Base-by-base conservation (phyloP, 306 rosid species). In the Sophora flavescens region DNA sequence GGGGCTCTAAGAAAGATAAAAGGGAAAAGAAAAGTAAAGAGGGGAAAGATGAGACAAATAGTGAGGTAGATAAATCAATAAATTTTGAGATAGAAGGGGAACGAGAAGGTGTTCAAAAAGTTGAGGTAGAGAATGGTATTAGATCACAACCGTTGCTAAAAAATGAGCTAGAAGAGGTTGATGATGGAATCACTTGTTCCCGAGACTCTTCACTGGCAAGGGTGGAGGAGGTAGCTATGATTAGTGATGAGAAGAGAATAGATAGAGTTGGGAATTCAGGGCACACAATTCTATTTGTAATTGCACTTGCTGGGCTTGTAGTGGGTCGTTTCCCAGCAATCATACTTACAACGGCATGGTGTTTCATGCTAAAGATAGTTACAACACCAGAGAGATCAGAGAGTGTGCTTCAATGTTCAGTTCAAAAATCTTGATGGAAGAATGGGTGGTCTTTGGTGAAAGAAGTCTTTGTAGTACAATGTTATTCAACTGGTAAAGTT, bases 261-360 rank as follows among this genome's bases (percentile, higher is more conserved):
- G 80, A 42, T 8, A 75, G 73, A 18, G 57, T 63, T 67, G 85
- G 84, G 76, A 76, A 60, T 64, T 84, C 83, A 16, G 84, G 90
- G 15, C 80, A 66, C 65, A n/a, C 57, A 26, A n/a, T 84, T 78
- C 41, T 89, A 50, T 14, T 90, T 47, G 5, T 87, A 5, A 75
- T 89, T 11, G 85, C 70, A 57, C 96, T 93, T 39, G 51, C 72
- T 47, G 98, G 98, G 17, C 93, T 93, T 47, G 67, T 80, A 5
- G 76, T 82, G 15, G 96, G 97, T 26, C 81, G 90, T 6, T 61
- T 90, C 61, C 28, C 63, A 4, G 93, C 97, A 47, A 38, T 91
- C 59, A 6, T 81, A 10, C 82, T 93, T 3, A 73, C 84, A 17
- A 45, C 90, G 47, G 28, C 81, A 62, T 91, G 96, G 84, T 85